A percentile compares a stretch with the other conserved stretches of the same genome.
phyloP scores from a whole-genome alignment of 1,139 yeast genomes.

The Yarrowia galli region DNA sequence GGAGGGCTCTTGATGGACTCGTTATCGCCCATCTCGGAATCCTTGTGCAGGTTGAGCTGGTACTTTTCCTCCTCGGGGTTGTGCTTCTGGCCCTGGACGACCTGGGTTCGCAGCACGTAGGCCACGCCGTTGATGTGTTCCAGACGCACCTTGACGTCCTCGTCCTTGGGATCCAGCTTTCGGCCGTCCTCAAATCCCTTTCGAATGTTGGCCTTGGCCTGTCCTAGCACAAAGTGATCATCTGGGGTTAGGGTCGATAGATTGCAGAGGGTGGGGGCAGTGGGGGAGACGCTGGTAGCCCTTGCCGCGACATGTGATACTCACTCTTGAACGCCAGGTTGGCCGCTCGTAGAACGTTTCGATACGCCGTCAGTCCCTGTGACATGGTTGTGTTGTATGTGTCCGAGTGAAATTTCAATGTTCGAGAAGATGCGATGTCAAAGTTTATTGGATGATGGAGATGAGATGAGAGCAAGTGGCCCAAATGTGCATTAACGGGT shows the following conservation, averaged over 20 bases:
- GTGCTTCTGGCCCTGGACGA: conserved; percentile 80
- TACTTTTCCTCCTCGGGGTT: conserved; percentile 54
- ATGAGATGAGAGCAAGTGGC: neutral
- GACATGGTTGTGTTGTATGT: conserved; percentile 17
- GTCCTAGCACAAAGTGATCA: conserved; percentile 50
- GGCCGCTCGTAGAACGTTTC: conserved; percentile 75
- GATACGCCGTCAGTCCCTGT: conserved; percentile 59
- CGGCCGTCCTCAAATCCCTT: conserved; percentile 59
- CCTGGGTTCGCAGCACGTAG: conserved; percentile 67
- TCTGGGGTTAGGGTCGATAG: conserved; percentile 27
- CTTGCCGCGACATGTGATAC: conserved; percentile 36
- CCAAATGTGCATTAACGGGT: neutral
- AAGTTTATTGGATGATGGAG: conserved; percentile 1
- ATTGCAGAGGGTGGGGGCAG: neutral
- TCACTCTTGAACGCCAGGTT: conserved; percentile 70
- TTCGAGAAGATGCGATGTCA: neutral
- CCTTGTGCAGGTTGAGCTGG: conserved; percentile 71
- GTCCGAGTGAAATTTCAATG: conserved; percentile 5
- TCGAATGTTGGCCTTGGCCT: conserved; percentile 68
- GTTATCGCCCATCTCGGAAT: conserved; percentile 91
- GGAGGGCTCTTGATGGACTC: conserved; percentile 57
- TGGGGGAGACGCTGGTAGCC: neutral
- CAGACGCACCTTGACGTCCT: conserved; percentile 57
- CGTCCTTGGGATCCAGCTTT: conserved; percentile 53
- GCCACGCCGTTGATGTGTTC: conserved; percentile 73